Base-by-base conservation (phyloP, 106 monocot genomes). In the Ottelia alismoides region DNA sequence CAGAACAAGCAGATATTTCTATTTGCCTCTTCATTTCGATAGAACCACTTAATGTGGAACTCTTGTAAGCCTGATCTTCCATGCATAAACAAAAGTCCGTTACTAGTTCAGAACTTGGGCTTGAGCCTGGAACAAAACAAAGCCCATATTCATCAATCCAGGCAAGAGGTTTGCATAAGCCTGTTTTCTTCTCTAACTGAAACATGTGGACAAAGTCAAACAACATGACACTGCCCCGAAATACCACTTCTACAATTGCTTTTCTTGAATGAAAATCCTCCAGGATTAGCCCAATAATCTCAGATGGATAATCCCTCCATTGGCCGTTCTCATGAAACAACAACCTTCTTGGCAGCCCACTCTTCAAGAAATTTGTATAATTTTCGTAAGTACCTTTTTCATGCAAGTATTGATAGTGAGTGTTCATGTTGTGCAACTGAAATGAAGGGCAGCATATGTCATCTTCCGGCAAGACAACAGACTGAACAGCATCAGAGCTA, bases 181-280 rank as follows among this genome's bases (percentile, higher is more conserved):
- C 75, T 25, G 81, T 74, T 35, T 60, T 60, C 22, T 51, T 47
- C 66, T 84, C 69, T 47, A 96, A 63, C 25, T 67, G 64, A 53
- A 82, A 49, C 88, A 81, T 84, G 57, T 72, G 84, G 14, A 88
- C 66, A 61, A 85, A 96, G 63, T 96, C 84, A 26, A 96, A 61
- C 56, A 96, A 64, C 29, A 81, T 52, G 20, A 64, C 63, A 22
- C 66, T 27, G 47, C 71, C 67, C 31, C 69, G 46, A 55, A 62
- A 65, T 35, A n/a, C 44, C 2, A 64, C 57, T 65, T 81, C 77
- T 53, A 67, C 71, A 47, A 93, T 71, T 45, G 75, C 69, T 48
- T 81, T 87, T 52, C 65, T 87, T 51, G 25, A 24, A 25, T 63
- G 59, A 30, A 88, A 93, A 56, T 84, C 77, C 51, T 45, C 49